phyloP scores from a whole-genome alignment of 1,139 yeast genomes.

The Kodamaea sp. region DNA sequence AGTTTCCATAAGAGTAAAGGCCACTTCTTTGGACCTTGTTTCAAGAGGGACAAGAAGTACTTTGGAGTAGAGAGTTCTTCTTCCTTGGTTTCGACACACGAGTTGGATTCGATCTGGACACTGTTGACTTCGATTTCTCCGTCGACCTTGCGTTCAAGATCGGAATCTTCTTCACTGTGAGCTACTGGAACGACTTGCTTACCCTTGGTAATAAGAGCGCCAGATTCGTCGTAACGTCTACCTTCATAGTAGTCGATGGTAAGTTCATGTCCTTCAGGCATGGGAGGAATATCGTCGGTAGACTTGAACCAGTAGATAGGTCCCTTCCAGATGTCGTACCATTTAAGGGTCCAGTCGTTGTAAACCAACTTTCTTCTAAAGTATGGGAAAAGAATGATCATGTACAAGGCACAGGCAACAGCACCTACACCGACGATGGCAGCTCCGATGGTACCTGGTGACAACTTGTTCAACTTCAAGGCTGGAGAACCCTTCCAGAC shows the following conservation, averaged over 20 bases:
- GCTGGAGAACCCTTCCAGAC: conserved; percentile 78
- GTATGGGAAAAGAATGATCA: conserved; percentile 61
- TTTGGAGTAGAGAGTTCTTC: conserved; percentile 36
- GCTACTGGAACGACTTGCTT: conserved; percentile 11
- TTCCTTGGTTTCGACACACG: conserved; percentile 16
- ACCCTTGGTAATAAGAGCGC: conserved; percentile 17
- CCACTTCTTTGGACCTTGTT: conserved; percentile 54
- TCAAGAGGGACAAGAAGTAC: conserved; percentile 45
- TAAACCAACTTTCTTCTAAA: conserved; percentile 60
- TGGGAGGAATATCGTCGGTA: conserved; percentile 63
- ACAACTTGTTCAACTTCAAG: conserved; percentile 53
- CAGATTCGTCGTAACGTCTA: conserved; percentile 43
- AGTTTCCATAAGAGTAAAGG: conserved; percentile 50
- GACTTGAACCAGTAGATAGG: conserved; percentile 59
- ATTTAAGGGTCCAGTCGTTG: conserved; percentile 67
- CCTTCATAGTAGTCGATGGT: conserved; percentile 68
- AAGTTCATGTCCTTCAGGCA: conserved; percentile 57
- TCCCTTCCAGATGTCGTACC: conserved; percentile 59
- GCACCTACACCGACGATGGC: conserved; percentile 66
- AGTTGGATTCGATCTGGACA: conserved; percentile 11
- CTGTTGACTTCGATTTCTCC: conserved; percentile 3
- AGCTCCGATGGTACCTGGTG: conserved; percentile 52
- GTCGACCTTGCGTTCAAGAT: conserved; percentile 14
- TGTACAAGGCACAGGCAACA: conserved; percentile 52
- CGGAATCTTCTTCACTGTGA: conserved; percentile 5